Evolutionary conservation across 352 stramenopile genomes (phyloP).

Genomic region (Globisporangium cederbergense): DNA sequence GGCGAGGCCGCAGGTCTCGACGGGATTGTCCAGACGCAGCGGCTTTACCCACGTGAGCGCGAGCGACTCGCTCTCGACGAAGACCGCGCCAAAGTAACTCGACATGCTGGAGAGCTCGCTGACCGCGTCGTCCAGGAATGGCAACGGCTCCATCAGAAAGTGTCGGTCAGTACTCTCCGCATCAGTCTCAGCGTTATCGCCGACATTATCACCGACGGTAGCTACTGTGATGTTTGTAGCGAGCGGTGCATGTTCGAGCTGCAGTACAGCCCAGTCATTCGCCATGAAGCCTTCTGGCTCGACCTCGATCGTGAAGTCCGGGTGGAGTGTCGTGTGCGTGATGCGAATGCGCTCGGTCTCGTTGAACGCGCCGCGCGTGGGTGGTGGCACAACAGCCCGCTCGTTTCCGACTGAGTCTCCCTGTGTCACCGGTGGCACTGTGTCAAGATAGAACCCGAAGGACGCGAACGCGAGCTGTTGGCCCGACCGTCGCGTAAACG

Average conservation of each 20-base stretch:
- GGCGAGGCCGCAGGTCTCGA: constrained; percentile 4
- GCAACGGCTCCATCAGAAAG: not conserved
- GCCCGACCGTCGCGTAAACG: not conserved
- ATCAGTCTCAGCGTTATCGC: too few species aligned
- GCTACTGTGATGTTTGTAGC: not conserved
- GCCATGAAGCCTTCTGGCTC: not conserved
- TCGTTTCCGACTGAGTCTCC: not conserved
- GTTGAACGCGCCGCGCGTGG: constrained; percentile 2
- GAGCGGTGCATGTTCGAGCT: not conserved
- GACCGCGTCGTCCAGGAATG: constrained; percentile 1
- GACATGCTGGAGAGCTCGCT: not conserved
- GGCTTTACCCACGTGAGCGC: constrained; percentile 1
- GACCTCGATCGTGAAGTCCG: not conserved
- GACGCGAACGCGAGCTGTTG: constrained; percentile 4
- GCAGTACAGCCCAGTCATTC: constrained; percentile 6
- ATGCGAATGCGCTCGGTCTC: constrained; percentile 6
- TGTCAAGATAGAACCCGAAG: constrained; percentile 1
- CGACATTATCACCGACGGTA: not conserved
- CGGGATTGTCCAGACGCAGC: not conserved
- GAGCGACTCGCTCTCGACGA: constrained; percentile 5
- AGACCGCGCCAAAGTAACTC: constrained; percentile 1
- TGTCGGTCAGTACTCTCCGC: not conserved
- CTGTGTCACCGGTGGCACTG: not conserved
- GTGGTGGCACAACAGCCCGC: not conserved
- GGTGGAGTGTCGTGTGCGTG: not conserved